phyloP scores from a whole-genome alignment of 2,329 filamentous ascomycete genomes.

The Phymatotrichopsis omnivora region DNA sequence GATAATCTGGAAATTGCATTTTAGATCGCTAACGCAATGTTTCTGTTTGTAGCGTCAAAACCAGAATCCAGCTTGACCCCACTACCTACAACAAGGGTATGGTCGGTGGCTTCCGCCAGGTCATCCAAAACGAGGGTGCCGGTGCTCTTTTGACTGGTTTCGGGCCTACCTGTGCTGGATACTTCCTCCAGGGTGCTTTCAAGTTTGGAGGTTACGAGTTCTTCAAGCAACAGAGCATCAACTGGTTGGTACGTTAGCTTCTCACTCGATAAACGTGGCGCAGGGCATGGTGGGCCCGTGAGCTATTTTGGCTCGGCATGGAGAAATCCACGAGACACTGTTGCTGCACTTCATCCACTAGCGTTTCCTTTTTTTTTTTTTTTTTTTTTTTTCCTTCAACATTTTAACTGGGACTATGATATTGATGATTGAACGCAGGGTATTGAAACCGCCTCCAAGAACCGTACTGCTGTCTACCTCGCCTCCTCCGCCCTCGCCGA shows the following conservation, averaged over 20 bases:
- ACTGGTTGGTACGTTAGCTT: slow-evolving; percentile 46
- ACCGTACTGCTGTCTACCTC: slow-evolving; percentile 73
- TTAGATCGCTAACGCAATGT: slow-evolving; percentile 16
- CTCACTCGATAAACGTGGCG: too few relatives aligned
- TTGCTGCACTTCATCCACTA: too few relatives aligned
- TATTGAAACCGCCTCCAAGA: slow-evolving; percentile 64
- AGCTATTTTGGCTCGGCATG: too few relatives aligned
- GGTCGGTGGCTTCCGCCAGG: slow-evolving; percentile 76
- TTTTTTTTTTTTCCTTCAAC: too few relatives aligned
- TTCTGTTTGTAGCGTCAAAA: slow-evolving; percentile 65
- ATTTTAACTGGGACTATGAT: slow-evolving; percentile 10
- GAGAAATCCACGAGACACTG: neutral
- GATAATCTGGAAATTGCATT: too few relatives aligned
- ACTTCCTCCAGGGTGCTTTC: slow-evolving; percentile 89
- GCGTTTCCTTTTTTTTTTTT: too few relatives aligned
- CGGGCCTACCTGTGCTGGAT: slow-evolving; percentile 77
- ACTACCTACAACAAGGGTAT: slow-evolving; percentile 79
- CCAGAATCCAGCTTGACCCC: slow-evolving; percentile 86
- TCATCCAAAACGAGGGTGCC: slow-evolving; percentile 73
- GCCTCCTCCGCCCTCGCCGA: slow-evolving; percentile 56
- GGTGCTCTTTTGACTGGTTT: slow-evolving; percentile 76
- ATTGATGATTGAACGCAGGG: slow-evolving; percentile 34
- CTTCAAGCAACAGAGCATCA: slow-evolving; percentile 89
- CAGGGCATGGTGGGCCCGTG: too few relatives aligned
- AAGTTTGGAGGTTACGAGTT: slow-evolving; percentile 94